These are phyloP conservation scores for Solanum stenotomum DNA, from an alignment of 257 asterid species.

Conservation along the genomic window DNA sequence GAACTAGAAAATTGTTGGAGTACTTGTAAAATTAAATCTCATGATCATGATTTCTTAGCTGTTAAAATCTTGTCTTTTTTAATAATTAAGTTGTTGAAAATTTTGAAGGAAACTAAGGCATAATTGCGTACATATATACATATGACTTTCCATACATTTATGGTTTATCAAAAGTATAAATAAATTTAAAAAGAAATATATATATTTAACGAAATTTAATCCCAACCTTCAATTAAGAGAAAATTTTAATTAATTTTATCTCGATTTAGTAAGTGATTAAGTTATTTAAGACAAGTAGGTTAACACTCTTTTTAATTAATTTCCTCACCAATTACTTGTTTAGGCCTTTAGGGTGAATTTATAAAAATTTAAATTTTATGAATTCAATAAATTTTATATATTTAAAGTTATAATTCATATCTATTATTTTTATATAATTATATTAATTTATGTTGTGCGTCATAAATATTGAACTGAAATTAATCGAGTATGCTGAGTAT, in stretches of 20 bases:
- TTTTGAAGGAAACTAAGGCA: not conserved
- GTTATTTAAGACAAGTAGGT: too few relatives aligned
- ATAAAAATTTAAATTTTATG: not conserved
- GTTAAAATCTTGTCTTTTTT: not conserved
- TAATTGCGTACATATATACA: not conserved
- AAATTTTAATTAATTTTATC: too few relatives aligned
- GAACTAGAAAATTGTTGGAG: not conserved
- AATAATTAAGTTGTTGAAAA: not conserved
- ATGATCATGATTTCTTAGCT: not conserved
- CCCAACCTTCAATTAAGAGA: not conserved
- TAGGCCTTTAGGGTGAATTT: not conserved
- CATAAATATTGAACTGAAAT: not conserved
- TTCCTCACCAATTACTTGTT: too few relatives aligned
- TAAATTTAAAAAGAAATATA: not conserved
- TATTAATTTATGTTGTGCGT: not conserved
- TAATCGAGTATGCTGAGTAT: not conserved
- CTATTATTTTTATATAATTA: not conserved
- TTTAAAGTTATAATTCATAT: not conserved
- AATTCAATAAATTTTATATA: not conserved
- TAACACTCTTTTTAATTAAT: too few relatives aligned
- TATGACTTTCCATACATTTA: not conserved
- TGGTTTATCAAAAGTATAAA: not conserved
- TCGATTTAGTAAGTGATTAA: too few relatives aligned
- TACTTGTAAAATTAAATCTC: not conserved
- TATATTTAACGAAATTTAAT: not conserved